A percentile compares a stretch with the other conserved stretches of the same genome.
Conservation (phyloP, 257 asterid species). For the Nicotiana obtusifolia region DNA sequence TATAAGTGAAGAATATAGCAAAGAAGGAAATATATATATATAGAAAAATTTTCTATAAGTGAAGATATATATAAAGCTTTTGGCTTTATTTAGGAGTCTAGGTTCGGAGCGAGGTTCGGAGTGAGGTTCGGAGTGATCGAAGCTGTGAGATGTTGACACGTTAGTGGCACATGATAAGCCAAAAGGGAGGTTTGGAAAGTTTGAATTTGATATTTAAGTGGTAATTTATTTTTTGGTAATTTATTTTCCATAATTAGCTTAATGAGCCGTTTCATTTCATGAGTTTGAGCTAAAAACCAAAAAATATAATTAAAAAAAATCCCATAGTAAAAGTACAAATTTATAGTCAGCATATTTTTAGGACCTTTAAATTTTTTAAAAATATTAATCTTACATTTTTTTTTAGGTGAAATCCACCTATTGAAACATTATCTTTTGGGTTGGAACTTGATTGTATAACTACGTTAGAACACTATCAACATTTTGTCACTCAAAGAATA, state of each 20-base stretch:
- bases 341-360: too few relatives aligned
- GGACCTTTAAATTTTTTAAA: too few relatives aligned
- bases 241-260: slow-evolving; percentile 6
- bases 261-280: slow-evolving; percentile 23
- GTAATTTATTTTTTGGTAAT: neutral
- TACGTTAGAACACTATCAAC: too few relatives aligned
- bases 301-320: neutral
- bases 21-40: neutral
- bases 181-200: slow-evolving; percentile 5
- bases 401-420: too few relatives aligned
- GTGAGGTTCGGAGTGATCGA: slow-evolving; percentile 12
- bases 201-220: slow-evolving; percentile 6
- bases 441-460: too few relatives aligned
- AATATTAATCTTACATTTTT: too few relatives aligned
- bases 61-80: neutral
- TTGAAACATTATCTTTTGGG: too few relatives aligned
- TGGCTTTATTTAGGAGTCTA: neutral
- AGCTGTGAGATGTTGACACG: neutral
- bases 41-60: neutral
- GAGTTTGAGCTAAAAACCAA: neutral
- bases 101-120: slow-evolving; percentile 8
- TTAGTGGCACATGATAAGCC: neutral
- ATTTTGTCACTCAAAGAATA: too few relatives aligned
- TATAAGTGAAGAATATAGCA: neutral
- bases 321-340: too few relatives aligned